These are phyloP conservation scores for Yamagishiella unicocca DNA, from an alignment of 139 green algal species.

Conservation along the genomic window DNA sequence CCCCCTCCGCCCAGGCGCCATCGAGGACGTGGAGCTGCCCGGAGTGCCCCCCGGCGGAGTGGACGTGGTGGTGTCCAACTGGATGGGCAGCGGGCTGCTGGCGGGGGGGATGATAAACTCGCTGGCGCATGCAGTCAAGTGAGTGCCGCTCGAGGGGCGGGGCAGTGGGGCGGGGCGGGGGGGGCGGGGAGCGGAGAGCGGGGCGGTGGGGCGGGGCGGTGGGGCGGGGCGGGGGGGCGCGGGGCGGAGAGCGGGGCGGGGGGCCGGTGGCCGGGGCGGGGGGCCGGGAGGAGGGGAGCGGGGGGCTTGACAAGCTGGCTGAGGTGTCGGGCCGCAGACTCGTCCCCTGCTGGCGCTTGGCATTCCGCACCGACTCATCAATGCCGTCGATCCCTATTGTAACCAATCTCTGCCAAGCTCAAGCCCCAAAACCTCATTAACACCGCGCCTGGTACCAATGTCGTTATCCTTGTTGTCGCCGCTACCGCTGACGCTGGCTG, in stretches of 20 bases:
- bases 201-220: not conserved
- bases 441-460: no score
- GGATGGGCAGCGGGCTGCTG: constrained; percentile 80
- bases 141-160: not conserved
- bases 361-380: no score
- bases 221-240: not conserved
- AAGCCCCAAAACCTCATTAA: no score
- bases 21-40: constrained; percentile 16
- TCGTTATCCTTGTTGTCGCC: no score
- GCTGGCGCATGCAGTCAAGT: constrained; percentile 1
- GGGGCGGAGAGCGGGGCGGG: not conserved
- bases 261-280: not conserved
- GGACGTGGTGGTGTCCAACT: constrained; percentile 81
- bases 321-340: no score
- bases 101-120: constrained; percentile 54
- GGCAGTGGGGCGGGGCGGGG: not conserved
- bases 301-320: no score
- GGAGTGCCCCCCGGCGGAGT: constrained; percentile 44
- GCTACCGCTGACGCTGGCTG: no score
- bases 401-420: no score
- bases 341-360: no score
- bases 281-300: not conserved
- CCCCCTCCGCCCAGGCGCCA: not conserved
- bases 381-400: no score
- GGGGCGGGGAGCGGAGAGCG: not conserved